These are phyloP conservation scores for Lodderomyces jiufengensis DNA, from an alignment of 1,139 yeast species.

Conservation along the genomic window DNA sequence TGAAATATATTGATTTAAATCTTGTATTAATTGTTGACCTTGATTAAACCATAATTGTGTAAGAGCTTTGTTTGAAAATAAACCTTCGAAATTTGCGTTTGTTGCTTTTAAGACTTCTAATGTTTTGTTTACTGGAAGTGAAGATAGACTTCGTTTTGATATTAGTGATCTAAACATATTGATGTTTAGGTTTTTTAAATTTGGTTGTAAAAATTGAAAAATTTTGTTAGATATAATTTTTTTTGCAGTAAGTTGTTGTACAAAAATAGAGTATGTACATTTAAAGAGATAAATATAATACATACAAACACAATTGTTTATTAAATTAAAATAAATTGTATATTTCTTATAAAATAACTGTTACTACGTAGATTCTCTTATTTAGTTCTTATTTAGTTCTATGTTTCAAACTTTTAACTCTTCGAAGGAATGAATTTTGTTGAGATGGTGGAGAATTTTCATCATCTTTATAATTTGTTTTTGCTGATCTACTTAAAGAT, in stretches of 20 bases:
- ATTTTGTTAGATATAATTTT: no score
- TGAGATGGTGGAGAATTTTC: conserved; percentile 31
- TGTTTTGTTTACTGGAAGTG: conserved; percentile 15
- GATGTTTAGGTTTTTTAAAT: no score
- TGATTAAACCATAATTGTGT: conserved; percentile 60
- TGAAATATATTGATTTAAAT: conserved; percentile 40
- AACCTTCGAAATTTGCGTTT: conserved; percentile 47
- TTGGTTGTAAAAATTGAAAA: not conserved
- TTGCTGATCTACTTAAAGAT: conserved; percentile 63
- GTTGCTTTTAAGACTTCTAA: conserved; percentile 31
- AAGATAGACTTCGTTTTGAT: conserved; percentile 18
- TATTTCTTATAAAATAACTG: not conserved
- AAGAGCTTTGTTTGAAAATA: conserved; percentile 50
- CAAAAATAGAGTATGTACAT: no score
- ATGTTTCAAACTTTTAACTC: conserved; percentile 87
- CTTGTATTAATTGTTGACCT: conserved; percentile 43
- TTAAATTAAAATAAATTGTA: no score
- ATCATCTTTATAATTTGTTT: conserved; percentile 15
- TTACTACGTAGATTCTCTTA: no score
- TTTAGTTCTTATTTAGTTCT: no score
- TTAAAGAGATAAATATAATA: no score
- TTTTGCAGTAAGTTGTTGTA: no score
- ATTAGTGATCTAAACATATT: conserved; percentile 2
- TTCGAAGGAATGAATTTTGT: conserved; percentile 58
- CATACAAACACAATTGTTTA: no score